Conservation (phyloP, 306 rosid genomes). For the Medicago lupulina region DNA sequence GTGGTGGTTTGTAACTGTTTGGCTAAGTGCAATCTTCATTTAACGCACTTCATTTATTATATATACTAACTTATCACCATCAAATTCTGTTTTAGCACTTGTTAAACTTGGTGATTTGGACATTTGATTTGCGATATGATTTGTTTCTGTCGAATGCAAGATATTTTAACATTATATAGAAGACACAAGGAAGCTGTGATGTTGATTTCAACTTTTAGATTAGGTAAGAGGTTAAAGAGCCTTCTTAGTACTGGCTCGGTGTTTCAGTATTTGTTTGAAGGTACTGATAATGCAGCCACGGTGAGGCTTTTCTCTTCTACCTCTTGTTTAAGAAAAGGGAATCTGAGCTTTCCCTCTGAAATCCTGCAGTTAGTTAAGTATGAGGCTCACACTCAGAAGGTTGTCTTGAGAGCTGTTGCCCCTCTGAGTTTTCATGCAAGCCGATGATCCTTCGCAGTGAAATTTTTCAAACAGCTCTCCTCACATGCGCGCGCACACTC, state of each 20-base stretch:
- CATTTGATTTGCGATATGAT: neutral
- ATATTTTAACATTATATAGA: neutral
- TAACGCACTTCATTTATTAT: too few relatives aligned
- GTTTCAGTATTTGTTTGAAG: constrained; percentile 31
- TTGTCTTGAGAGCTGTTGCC: constrained; percentile 9
- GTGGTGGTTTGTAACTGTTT: neutral
- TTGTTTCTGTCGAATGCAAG: neutral
- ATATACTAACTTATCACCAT: neutral
- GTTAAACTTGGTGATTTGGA: neutral
- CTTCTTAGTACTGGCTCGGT: constrained; percentile 36
- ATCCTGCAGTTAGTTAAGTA: constrained; percentile 19
- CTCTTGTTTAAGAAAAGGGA: constrained; percentile 24
- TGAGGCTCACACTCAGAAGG: constrained; percentile 42
- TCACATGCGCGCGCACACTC: neutral
- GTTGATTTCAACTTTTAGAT: constrained; percentile 31
- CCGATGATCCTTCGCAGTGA: neutral
- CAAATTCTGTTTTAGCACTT: neutral
- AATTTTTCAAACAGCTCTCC: neutral
- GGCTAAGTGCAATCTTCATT: neutral
- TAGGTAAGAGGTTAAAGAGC: constrained; percentile 27
- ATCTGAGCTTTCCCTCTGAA: constrained; percentile 35
- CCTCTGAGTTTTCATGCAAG: neutral
- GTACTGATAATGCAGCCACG: constrained; percentile 37
- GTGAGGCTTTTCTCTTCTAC: constrained; percentile 18
- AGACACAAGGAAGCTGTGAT: constrained; percentile 25